Percentiles rank a stretch among this genome's conserved stretches.
phyloP scores from a whole-genome alignment of 805 yeast genomes.

The Wickerhamiella slavikovae region DNA sequence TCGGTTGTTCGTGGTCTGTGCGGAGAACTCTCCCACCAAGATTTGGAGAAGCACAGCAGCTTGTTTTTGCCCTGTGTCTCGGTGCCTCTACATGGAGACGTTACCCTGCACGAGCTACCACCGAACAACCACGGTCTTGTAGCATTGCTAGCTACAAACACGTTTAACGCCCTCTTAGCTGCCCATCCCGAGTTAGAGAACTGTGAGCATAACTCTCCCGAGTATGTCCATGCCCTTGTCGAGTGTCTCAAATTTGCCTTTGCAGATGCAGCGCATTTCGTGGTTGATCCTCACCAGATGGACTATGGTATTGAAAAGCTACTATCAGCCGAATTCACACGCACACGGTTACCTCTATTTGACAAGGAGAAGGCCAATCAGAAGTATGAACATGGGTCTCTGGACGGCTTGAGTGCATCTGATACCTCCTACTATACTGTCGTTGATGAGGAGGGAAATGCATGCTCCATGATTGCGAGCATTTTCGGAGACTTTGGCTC shows the following conservation, averaged over 20 bases:
- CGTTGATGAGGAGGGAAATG: slow-evolving; percentile 50
- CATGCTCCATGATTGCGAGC: slow-evolving; percentile 64
- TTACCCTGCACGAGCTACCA: slow-evolving; percentile 58
- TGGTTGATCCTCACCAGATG: slow-evolving; percentile 31
- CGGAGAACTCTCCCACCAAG: slow-evolving; percentile 35
- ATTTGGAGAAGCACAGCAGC: slow-evolving; percentile 35
- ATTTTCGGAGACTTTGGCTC: slow-evolving; percentile 51
- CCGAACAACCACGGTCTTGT: slow-evolving; percentile 72
- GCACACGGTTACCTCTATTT: slow-evolving; percentile 29
- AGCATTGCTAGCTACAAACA: slow-evolving; percentile 50
- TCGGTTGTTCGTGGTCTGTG: slow-evolving; percentile 30
- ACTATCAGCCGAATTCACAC: slow-evolving; percentile 29
- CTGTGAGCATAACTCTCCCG: slow-evolving; percentile 40
- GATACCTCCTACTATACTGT: slow-evolving; percentile 57
- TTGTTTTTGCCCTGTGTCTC: slow-evolving; percentile 45
- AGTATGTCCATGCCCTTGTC: slow-evolving; percentile 45
- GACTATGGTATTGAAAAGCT: slow-evolving; percentile 23
- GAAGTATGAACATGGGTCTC: slow-evolving; percentile 25
- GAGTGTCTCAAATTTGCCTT: slow-evolving; percentile 57
- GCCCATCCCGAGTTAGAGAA: slow-evolving; percentile 23
- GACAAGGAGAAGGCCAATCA: slow-evolving; percentile 21
- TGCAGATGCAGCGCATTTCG: slow-evolving; percentile 54
- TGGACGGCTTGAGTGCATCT: slow-evolving; percentile 33
- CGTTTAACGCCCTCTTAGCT: slow-evolving; percentile 30
- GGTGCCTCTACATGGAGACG: slow-evolving; percentile 25